Percentiles rank a stretch among this genome's conserved stretches.
phyloP scores from a whole-genome alignment of 2,329 filamentous ascomycete genomes.

The Pezicula radicicola region DNA sequence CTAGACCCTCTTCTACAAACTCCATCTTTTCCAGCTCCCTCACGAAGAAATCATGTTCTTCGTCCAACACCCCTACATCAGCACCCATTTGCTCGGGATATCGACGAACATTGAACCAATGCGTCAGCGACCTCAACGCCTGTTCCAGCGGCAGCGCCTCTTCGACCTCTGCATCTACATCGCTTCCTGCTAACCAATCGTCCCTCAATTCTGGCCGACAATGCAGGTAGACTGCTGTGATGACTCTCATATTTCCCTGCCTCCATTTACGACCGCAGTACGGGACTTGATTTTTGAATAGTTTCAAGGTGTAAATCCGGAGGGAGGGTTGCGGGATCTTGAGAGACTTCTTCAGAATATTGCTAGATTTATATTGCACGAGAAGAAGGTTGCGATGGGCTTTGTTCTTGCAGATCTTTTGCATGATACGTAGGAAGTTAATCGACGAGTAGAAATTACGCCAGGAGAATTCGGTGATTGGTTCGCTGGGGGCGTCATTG shows the following conservation, averaged over 20 bases:
- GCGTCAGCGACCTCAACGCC: slow-evolving; percentile 81
- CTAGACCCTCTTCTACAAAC: slow-evolving; percentile 20
- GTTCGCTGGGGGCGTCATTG: slow-evolving; percentile 64
- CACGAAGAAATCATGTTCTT: slow-evolving; percentile 78
- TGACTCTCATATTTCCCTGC: slow-evolving; percentile 97
- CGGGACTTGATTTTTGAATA: slow-evolving; percentile 98
- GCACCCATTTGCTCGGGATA: slow-evolving; percentile 77
- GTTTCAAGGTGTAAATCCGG: slow-evolving; percentile 90
- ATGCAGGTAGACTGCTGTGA: slow-evolving; percentile 93
- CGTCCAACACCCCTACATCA: slow-evolving; percentile 52
- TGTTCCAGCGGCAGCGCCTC: slow-evolving; percentile 90
- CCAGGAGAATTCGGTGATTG: slow-evolving; percentile 87
- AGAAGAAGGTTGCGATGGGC: slow-evolving; percentile 91
- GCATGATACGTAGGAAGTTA: slow-evolving; percentile 93
- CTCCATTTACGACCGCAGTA: slow-evolving; percentile 99
- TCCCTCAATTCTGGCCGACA: slow-evolving; percentile 90
- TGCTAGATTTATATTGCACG: slow-evolving; percentile 92
- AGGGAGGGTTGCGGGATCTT: slow-evolving; percentile 86
- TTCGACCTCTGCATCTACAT: slow-evolving; percentile 91
- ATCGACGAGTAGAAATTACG: slow-evolving; percentile 95
- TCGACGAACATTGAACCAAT: slow-evolving; percentile 86
- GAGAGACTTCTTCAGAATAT: slow-evolving; percentile 86
- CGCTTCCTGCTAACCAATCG: slow-evolving; percentile 89
- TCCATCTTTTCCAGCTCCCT: slow-evolving; percentile 74
- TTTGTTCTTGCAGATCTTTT: slow-evolving; percentile 96